Conservation (phyloP, 352 stramenopile species). For the Phytophthora ramorum region DNA sequence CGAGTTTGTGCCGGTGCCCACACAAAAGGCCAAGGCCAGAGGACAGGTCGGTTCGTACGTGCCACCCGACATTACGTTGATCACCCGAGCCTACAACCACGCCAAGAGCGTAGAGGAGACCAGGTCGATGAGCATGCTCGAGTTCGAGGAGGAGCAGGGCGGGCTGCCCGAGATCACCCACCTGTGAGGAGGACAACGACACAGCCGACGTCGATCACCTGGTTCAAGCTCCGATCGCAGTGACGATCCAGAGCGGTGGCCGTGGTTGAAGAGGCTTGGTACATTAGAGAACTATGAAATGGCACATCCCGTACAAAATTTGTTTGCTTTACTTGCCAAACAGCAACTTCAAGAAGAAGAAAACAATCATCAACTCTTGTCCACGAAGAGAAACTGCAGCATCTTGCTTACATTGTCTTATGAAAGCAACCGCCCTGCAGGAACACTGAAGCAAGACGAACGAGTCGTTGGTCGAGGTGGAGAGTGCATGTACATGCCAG, state of each 20-base stretch:
- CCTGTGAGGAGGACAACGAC: constrained; percentile 21
- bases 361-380: constrained; percentile 2
- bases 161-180: constrained; percentile 18
- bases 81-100: constrained; percentile 63
- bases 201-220: constrained; percentile 9
- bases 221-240: constrained; percentile 5
- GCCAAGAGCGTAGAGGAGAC: constrained; percentile 55
- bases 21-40: constrained; percentile 19
- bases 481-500: not conserved
- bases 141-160: constrained; percentile 51
- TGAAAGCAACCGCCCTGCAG: not conserved
- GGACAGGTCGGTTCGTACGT: constrained; percentile 28
- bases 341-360: constrained; percentile 22
- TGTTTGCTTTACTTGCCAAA: constrained; percentile 6
- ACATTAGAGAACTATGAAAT: constrained; percentile 33
- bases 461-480: not conserved
- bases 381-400: constrained; percentile 1
- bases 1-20: constrained; percentile 60
- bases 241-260: constrained; percentile 8
- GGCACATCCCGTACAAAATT: constrained; percentile 23
- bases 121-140: constrained; percentile 63
- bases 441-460: not conserved
- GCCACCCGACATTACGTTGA: constrained; percentile 57
- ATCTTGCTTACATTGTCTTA: not conserved
- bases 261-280: constrained; percentile 20